Base-by-base conservation (phyloP, 192 early-diverging fungal species). In the Coemansia sp. region DNA sequence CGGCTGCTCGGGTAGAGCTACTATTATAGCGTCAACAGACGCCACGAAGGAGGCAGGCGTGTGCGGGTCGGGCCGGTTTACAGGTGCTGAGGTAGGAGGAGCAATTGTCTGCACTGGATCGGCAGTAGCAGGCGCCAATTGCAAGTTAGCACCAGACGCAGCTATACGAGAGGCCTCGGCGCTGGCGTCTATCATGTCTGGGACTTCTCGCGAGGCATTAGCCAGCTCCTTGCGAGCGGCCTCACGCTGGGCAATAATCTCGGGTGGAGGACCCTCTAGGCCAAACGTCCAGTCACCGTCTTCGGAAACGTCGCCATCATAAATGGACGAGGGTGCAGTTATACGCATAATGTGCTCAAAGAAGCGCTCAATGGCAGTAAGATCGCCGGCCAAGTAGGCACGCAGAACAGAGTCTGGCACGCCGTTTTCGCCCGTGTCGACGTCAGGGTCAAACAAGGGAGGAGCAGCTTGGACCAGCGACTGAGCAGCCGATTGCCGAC, bases 231-330 rank as follows among this genome's bases (percentile, higher is more conserved):
- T 66, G 33, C 63, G 62, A 34, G 68, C 65, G 15, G 70, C 70
- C 18, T 64, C 57, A 7, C 71, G 70, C 44, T 69, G 69, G 3
- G 73, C 67, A 44, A 65, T 24, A 24, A 75, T 22, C 68, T 78
- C 77, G 5, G 81, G 74, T 15, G 81, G 81, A 20, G 77, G 77
- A 5, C 81, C 81, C 29, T 84, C 81, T 5, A 78, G 46, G 1
- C 81, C 81, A 40, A 64, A 84, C n/a, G 74, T 61, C 81, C 81
- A 84, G 77, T 84, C 81, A 44, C 77, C 81, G 24, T 84, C 77
- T 49, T 84, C 81, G 1, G 73, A 73, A 1, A 61, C 38, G 2
- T 76, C 74, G 47, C 68, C 76, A 11, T 79, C 81, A n/a, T 73
- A 79, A n/a, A 84, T 52, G 0, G 81, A 79, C 16, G 77, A 60